A percentile compares a stretch with the other conserved stretches of the same genome.
phyloP scores from a whole-genome alignment of 2,329 filamentous ascomycete species.

The Fusarium sp. region DNA sequence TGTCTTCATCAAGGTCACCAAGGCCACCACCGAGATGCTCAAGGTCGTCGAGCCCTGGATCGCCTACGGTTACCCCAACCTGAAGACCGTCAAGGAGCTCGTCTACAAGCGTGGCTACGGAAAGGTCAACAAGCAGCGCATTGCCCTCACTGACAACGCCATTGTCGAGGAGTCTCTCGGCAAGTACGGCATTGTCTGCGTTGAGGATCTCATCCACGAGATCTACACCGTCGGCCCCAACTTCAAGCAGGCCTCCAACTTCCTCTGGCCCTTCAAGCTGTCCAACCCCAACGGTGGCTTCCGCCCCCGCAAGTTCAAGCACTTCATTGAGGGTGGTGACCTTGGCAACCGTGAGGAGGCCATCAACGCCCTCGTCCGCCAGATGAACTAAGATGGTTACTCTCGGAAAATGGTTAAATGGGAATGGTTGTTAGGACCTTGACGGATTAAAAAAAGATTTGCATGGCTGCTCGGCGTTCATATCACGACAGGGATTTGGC shows the following conservation, averaged over 20 bases:
- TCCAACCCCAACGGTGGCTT: constrained; percentile 98
- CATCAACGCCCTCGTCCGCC: constrained; percentile 95
- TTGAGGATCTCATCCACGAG: constrained; percentile 99
- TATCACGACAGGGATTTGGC: constrained; percentile 52
- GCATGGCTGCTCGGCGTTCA: constrained; percentile 55
- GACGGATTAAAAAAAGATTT: constrained; percentile 45
- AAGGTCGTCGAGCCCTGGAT: constrained; percentile 99
- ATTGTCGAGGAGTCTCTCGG: constrained; percentile 97
- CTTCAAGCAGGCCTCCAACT: constrained; percentile 99
- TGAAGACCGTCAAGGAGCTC: constrained; percentile 98
- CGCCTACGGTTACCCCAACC: constrained; percentile 99
- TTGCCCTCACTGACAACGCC: constrained; percentile 96
- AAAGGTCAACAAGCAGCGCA: constrained; percentile 98
- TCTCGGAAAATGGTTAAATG: constrained; percentile 34
- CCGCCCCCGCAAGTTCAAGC: constrained; percentile 97
- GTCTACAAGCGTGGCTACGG: constrained; percentile 99
- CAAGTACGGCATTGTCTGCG: constrained; percentile 99
- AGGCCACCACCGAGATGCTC: constrained; percentile 97
- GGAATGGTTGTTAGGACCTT: constrained; percentile 43
- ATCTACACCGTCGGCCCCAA: constrained; percentile 99
- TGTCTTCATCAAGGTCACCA: constrained; percentile 97
- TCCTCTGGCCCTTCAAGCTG: constrained; percentile 99
- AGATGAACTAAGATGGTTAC: constrained; percentile 85
- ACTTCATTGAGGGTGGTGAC: constrained; percentile 99
- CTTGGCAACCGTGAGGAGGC: constrained; percentile 98